Evolutionary conservation across 176 grass and related monocot species (phyloP).

Genomic region (Aegilops sharonensis): DNA sequence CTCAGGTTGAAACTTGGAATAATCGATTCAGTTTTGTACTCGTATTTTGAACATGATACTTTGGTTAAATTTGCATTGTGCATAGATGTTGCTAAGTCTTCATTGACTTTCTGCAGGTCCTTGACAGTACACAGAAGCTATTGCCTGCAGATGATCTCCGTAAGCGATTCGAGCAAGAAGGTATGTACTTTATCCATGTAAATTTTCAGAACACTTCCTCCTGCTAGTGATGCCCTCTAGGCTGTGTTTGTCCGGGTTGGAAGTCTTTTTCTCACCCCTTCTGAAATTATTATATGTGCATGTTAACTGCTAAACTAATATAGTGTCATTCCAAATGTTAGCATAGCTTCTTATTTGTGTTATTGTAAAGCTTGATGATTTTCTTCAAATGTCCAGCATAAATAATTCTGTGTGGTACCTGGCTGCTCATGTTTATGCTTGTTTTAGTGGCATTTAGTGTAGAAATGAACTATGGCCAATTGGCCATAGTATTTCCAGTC

Average conservation of each 20-base stretch:
- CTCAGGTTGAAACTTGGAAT: slow-evolving; percentile 51
- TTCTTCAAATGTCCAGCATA: background rate
- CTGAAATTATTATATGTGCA: background rate
- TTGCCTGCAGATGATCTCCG: slow-evolving; percentile 66
- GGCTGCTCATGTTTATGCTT: background rate
- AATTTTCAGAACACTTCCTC: background rate
- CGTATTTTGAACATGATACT: background rate
- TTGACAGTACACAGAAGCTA: slow-evolving; percentile 83
- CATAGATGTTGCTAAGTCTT: slow-evolving; percentile 7
- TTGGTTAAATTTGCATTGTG: background rate
- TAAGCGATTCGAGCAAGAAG: slow-evolving; percentile 84
- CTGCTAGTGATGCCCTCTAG: background rate
- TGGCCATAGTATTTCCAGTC: background rate
- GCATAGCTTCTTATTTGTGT: slow-evolving; percentile 8
- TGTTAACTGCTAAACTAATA: background rate
- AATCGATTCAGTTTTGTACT: slow-evolving; percentile 1
- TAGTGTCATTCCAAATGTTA: background rate
- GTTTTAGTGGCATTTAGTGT: background rate
- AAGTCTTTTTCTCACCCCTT: background rate
- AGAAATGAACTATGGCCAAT: background rate
- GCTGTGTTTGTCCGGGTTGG: background rate
- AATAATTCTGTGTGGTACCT: background rate
- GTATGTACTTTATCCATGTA: slow-evolving; percentile 40
- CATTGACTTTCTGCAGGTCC: slow-evolving; percentile 56
- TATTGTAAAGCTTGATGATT: background rate